Percentiles rank a stretch among this genome's conserved stretches.
phyloP scores from a whole-genome alignment of 2,329 filamentous ascomycete genomes.

The Aspergillus alliaceus region DNA sequence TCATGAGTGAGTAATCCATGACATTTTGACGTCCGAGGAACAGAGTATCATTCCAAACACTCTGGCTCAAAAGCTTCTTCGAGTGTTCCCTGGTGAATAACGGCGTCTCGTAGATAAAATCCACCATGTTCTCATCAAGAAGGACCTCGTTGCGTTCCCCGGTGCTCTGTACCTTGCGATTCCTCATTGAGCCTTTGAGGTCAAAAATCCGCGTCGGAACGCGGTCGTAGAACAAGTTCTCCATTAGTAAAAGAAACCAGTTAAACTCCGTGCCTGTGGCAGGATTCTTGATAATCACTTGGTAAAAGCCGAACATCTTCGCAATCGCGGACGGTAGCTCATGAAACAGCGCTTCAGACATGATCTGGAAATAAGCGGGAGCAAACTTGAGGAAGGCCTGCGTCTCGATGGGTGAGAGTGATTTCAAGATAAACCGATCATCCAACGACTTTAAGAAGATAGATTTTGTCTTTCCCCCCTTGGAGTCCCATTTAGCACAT shows the following conservation, averaged over 20 bases:
- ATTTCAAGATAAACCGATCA: constrained; percentile 90
- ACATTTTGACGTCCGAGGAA: constrained; percentile 94
- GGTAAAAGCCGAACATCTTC: constrained; percentile 98
- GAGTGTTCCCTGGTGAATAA: constrained; percentile 94
- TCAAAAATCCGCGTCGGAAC: constrained; percentile 88
- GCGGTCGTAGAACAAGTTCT: constrained; percentile 96
- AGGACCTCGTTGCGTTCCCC: constrained; percentile 96
- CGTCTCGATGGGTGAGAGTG: constrained; percentile 85
- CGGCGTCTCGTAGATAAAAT: constrained; percentile 97
- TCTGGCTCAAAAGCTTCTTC: constrained; percentile 86
- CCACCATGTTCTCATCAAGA: constrained; percentile 97
- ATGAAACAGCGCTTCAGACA: constrained; percentile 94
- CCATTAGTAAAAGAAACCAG: constrained; percentile 91
- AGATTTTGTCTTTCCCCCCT: constrained; percentile 96
- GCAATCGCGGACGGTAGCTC: constrained; percentile 94
- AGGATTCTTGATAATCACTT: constrained; percentile 95
- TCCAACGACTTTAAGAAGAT: constrained; percentile 96
- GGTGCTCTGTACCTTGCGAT: constrained; percentile 93
- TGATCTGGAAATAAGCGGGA: constrained; percentile 95
- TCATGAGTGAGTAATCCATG: constrained; percentile 99
- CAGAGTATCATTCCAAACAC: constrained; percentile 96
- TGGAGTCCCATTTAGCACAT: constrained; percentile 96
- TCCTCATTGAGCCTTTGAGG: constrained; percentile 96
- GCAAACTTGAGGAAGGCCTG: constrained; percentile 93
- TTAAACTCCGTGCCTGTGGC: constrained; percentile 89